Evolutionary conservation across 2,329 filamentous ascomycete genomes (phyloP), one percentile per base, ranked within the genome.

Genomic region (Colletotrichum gloeosporioides): DNA sequence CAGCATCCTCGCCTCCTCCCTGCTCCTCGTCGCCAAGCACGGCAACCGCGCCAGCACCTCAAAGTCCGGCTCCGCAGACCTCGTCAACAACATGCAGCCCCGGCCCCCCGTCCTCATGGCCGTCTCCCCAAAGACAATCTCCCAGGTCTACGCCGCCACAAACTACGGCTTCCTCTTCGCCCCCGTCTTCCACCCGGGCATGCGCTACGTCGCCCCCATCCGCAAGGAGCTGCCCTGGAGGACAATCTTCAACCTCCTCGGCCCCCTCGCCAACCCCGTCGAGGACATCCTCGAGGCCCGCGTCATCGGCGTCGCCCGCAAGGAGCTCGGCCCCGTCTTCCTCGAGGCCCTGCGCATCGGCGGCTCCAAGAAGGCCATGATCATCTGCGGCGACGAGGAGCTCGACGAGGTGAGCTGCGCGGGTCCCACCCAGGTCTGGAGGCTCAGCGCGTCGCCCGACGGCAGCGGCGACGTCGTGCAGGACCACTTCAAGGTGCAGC

Each of bases 151-250:
- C 87, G 89, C 91, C 65, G 88, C 89, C 74, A 95, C 94, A 77
- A 98, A 98, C 87, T 99, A 99, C 87, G 94, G 94, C 78, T 99
- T 99, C 86, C 91, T 99, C 34, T 99, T 97, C 83, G 97, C 97
- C 0, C 96, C 97, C 53, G 95, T 97, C 79, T 99, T 98, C 89
- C 97, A 99, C 86, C 95, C 96, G 0, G 96, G 96, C 64, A 98
- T 99, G 94, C 93, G 92, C 83, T 93, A 96, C 84, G 96, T 97
- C 53, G 95, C 96, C 6, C 92, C 94, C 3, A 93, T 98, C 78
- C 94, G 97, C 77, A 95, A 92, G 82, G 94, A 98, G 83, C 91
- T 99, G 27, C 96, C 96, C 75, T 96, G 97, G 90, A 93, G 97
- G 80, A 99, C 97, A 3, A 96, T 99, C 79, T 99, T 99, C 92